Percentiles rank a stretch among this genome's conserved stretches.
These are phyloP conservation scores for Pleurotus tuber-regium DNA, from an alignment of 768 basidiomycete species.

Conservation along the genomic window DNA sequence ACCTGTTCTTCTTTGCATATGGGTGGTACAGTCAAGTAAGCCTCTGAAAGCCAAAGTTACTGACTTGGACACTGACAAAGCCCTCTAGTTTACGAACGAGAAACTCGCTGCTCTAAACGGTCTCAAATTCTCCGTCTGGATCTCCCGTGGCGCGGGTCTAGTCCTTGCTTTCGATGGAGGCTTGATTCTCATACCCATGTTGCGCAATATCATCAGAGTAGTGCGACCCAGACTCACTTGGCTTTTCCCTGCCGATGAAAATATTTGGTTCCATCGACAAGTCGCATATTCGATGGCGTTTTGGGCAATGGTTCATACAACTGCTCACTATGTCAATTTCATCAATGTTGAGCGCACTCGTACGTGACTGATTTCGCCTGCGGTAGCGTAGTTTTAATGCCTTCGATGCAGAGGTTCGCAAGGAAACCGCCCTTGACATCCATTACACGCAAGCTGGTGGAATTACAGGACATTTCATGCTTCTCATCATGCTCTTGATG, in stretches of 20 bases:
- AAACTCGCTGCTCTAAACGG: slow-evolving; percentile 74
- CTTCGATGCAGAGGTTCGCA: slow-evolving; percentile 64
- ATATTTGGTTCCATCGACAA: slow-evolving; percentile 94
- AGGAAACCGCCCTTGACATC: slow-evolving; percentile 73
- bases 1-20: slow-evolving; percentile 71
- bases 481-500: slow-evolving; percentile 90
- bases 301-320: slow-evolving; percentile 90
- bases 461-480: slow-evolving; percentile 96
- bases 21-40: slow-evolving; percentile 87
- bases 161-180: slow-evolving; percentile 85
- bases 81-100: slow-evolving; percentile 51
- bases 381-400: neutral
- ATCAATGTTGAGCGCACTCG: slow-evolving; percentile 88
- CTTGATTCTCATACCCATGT: slow-evolving; percentile 84
- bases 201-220: slow-evolving; percentile 84
- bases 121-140: slow-evolving; percentile 85
- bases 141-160: slow-evolving; percentile 87
- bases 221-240: slow-evolving; percentile 79
- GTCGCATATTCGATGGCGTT: slow-evolving; percentile 94
- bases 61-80: slow-evolving; percentile 8
- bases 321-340: slow-evolving; percentile 92
- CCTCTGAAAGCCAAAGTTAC: no score
- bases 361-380: slow-evolving; percentile 34
- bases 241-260: slow-evolving; percentile 91
- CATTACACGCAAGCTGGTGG: slow-evolving; percentile 89